Evolutionary conservation across 2,329 filamentous ascomycete genomes (phyloP).

Genomic region (Ceratocystis huliohia): DNA sequence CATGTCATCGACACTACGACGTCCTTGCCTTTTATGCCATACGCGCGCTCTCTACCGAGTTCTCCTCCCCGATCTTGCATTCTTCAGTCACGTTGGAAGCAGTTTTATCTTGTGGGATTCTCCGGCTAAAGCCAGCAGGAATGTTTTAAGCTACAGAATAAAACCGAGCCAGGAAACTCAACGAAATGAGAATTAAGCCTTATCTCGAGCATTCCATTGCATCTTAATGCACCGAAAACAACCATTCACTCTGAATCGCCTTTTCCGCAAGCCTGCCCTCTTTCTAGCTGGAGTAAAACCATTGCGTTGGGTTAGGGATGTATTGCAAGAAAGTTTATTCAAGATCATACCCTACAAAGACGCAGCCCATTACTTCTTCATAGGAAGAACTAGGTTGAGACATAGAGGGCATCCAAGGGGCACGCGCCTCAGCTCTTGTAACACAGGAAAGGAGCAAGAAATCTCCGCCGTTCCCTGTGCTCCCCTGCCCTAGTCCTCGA

Average conservation of each 20-base stretch:
- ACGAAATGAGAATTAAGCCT: background rate
- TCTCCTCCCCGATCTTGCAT: too few species aligned
- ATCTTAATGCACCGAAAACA: background rate
- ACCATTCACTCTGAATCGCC: background rate
- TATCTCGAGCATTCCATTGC: background rate
- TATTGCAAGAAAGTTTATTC: background rate
- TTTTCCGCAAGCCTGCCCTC: background rate
- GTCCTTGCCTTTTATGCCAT: too few species aligned
- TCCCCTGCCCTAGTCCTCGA: background rate
- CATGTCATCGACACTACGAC: too few species aligned
- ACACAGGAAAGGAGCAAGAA: background rate
- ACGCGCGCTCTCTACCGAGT: too few species aligned
- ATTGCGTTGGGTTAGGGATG: background rate
- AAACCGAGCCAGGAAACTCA: background rate
- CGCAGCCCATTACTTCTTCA: background rate
- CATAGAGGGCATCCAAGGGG: background rate
- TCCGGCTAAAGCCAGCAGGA: background rate
- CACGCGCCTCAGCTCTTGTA: background rate
- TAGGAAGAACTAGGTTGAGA: background rate
- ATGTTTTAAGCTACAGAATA: too few species aligned
- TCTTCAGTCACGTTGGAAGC: too few species aligned
- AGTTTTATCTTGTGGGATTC: background rate
- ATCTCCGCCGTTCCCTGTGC: background rate
- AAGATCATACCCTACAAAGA: too few species aligned
- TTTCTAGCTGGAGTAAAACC: background rate